These are phyloP conservation scores for Apiospora rasikravindrae DNA, from an alignment of 2,329 filamentous ascomycete species.

Conservation along the genomic window DNA sequence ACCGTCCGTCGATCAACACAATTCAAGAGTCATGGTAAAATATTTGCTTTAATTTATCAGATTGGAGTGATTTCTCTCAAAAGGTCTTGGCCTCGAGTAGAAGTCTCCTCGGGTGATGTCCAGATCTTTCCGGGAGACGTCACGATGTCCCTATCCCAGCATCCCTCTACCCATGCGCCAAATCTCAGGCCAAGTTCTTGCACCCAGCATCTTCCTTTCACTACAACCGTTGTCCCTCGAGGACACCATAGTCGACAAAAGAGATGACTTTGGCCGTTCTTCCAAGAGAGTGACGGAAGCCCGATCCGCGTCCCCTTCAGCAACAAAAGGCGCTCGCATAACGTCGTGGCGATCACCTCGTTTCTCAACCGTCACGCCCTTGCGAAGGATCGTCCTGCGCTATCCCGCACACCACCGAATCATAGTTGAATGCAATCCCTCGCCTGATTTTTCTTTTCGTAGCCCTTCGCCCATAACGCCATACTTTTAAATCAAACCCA, in stretches of 20 bases:
- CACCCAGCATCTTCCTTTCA: neutral
- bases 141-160: slow-evolving; percentile 5
- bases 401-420: slow-evolving; percentile 5
- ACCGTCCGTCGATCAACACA: neutral
- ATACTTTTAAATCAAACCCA: neutral
- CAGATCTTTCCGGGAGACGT: slow-evolving; percentile 21
- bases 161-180: neutral
- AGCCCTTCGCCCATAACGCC: slow-evolving; percentile 17
- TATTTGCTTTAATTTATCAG: slow-evolving; percentile 25
- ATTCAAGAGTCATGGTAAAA: neutral
- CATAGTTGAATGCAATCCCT: neutral
- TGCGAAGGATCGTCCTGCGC: neutral
- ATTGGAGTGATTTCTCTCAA: slow-evolving; percentile 35
- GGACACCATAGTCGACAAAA: neutral
- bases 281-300: slow-evolving; percentile 20
- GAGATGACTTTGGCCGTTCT: neutral
- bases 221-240: slow-evolving; percentile 1
- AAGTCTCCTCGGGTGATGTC: slow-evolving; percentile 27
- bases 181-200: neutral
- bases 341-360: neutral
- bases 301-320: neutral
- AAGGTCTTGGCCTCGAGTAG: slow-evolving; percentile 30
- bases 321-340: neutral
- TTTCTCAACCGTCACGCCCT: slow-evolving; percentile 9
- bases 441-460: slow-evolving; percentile 17